Conservation (phyloP, 192 early-diverging fungal genomes). For the Diversispora eburnea region DNA sequence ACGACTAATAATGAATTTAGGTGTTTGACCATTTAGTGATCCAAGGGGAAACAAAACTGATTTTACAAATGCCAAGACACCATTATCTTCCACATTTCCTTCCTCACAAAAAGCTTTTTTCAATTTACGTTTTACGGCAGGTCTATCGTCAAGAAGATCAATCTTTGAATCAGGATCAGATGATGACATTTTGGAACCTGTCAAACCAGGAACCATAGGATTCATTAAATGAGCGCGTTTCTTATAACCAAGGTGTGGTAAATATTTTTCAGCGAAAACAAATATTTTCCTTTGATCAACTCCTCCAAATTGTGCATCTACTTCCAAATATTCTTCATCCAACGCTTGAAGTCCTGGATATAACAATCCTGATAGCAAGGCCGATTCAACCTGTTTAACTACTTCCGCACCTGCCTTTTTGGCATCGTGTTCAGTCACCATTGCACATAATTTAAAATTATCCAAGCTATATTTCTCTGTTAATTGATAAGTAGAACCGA, state of each 20-base stretch:
- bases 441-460: constrained; percentile 80
- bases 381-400: constrained; percentile 90
- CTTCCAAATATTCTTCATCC: constrained; percentile 94
- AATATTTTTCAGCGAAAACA: constrained; percentile 91
- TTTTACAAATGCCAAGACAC: constrained; percentile 86
- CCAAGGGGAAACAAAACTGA: constrained; percentile 86
- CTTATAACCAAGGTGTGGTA: constrained; percentile 91
- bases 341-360: constrained; percentile 98
- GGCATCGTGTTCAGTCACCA: constrained; percentile 90
- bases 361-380: constrained; percentile 88
- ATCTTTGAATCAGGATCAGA: constrained; percentile 98
- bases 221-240: constrained; percentile 99
- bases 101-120: constrained; percentile 97
- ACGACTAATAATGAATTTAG: constrained; percentile 66
- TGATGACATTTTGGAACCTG: constrained; percentile 93
- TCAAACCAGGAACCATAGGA: constrained; percentile 92
- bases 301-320: constrained; percentile 95
- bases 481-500: constrained; percentile 87
- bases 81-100: constrained; percentile 90
- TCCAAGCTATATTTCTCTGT: constrained; percentile 88
- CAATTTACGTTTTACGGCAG: constrained; percentile 80
- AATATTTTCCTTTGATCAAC: constrained; percentile 99
- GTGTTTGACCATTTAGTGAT: constrained; percentile 54
- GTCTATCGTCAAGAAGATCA: constrained; percentile 85
- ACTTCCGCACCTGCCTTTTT: constrained; percentile 99